Evolutionary conservation across 1,284 basidiomycete species (phyloP).

Genomic region (Inonotus hispidus): DNA sequence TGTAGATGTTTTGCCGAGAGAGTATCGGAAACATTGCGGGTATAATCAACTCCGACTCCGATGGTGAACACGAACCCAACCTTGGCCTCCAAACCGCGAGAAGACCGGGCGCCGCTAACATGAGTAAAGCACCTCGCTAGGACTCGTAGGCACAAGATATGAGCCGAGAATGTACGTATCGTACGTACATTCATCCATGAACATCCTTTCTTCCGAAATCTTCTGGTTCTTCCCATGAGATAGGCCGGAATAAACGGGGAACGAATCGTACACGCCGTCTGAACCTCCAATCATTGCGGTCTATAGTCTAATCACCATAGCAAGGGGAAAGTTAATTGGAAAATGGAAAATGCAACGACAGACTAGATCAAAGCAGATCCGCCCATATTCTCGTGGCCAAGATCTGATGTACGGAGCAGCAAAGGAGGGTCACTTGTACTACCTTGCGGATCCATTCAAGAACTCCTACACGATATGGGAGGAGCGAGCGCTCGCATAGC

Average conservation of each 20-base stretch:
- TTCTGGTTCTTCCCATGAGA: background rate
- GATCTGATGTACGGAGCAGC: background rate
- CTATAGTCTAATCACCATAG: background rate
- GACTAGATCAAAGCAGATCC: background rate
- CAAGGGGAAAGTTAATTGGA: background rate
- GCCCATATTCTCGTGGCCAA: background rate
- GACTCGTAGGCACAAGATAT: background rate
- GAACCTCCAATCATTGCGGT: background rate
- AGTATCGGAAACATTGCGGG: no score
- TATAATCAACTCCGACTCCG: no score
- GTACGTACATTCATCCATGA: background rate
- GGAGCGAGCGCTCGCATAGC: background rate
- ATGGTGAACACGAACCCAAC: no score
- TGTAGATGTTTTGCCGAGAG: background rate
- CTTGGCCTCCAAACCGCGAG: background rate
- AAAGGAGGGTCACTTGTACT: background rate
- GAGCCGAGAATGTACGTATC: background rate
- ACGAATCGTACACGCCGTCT: background rate
- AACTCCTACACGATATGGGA: background rate
- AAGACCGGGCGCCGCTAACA: background rate
- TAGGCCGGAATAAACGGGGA: background rate
- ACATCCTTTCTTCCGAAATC: background rate
- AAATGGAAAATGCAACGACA: background rate
- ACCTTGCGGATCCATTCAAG: background rate
- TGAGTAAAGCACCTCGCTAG: background rate